Conservation (phyloP, 768 basidiomycete species). For the Suillus plorans region DNA sequence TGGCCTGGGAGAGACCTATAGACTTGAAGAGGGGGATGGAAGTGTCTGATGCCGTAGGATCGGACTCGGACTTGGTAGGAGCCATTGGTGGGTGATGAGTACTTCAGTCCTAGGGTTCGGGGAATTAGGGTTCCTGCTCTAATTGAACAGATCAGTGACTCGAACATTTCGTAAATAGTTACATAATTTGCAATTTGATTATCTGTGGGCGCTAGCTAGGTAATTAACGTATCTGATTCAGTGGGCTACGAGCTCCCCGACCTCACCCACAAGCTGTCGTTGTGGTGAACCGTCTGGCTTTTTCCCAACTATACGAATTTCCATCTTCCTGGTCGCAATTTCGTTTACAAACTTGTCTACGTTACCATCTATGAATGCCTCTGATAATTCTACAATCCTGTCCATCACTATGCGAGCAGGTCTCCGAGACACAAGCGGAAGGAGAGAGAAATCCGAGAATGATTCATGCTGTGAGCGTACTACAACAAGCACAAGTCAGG, state of each 20-base stretch:
- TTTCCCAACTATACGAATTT: conserved; percentile 20
- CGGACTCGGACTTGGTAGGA: neutral
- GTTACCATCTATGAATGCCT: conserved; percentile 24
- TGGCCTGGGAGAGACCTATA: conserved; percentile 72
- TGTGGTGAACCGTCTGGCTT: conserved; percentile 24
- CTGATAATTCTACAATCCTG: conserved; percentile 20
- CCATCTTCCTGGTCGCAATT: conserved; percentile 20
- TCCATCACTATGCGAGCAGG: conserved; percentile 20
- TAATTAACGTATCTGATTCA: conserved; percentile 8
- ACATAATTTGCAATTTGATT: neutral
- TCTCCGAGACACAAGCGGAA: conserved; percentile 22
- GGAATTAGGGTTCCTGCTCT: too few species aligned
- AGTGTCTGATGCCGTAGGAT: conserved; percentile 14
- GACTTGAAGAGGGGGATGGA: conserved; percentile 58
- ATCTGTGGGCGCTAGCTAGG: neutral
- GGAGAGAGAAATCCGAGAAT: conserved; percentile 30
- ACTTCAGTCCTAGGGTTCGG: too few species aligned
- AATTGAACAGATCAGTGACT: neutral
- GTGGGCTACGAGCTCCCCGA: conserved; percentile 24
- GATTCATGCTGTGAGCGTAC: conserved; percentile 24
- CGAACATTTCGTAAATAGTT: neutral
- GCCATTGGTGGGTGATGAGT: neutral
- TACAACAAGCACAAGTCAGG: conserved; percentile 7
- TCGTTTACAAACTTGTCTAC: neutral
- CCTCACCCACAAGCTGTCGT: conserved; percentile 21